A percentile compares a stretch with the other conserved stretches of the same genome.
These are phyloP conservation scores for Microdochium bolleyi DNA, from an alignment of 2,329 filamentous ascomycete genomes.

Conservation along the genomic window DNA sequence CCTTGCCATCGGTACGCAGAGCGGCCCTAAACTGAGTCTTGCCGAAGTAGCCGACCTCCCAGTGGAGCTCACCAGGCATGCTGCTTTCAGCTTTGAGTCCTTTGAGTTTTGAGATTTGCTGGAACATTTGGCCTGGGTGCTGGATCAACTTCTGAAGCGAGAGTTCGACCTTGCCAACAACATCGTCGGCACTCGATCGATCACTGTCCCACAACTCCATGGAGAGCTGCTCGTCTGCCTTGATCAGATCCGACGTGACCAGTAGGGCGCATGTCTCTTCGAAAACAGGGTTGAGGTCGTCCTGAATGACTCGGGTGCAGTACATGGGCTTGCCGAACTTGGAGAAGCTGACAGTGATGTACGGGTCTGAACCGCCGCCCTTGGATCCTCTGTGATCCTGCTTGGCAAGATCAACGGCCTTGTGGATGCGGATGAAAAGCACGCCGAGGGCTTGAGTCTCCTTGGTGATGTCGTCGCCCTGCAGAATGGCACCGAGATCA, in stretches of 20 bases:
- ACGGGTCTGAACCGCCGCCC: constrained; percentile 86
- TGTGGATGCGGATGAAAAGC: constrained; percentile 89
- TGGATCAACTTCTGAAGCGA: constrained; percentile 94
- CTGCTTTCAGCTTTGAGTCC: constrained; percentile 76
- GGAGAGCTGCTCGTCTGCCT: constrained; percentile 85
- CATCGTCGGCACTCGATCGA: constrained; percentile 83
- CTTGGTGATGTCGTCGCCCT: constrained; percentile 87
- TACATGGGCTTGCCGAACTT: constrained; percentile 98
- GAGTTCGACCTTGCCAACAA: constrained; percentile 89
- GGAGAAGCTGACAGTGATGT: constrained; percentile 89
- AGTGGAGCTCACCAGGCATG: constrained; percentile 91
- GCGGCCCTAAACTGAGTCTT: constrained; percentile 84
- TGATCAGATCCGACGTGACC: constrained; percentile 83
- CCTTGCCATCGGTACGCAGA: constrained; percentile 79
- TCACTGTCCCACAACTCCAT: constrained; percentile 97
- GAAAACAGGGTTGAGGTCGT: constrained; percentile 88
- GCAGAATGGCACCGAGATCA: constrained; percentile 82
- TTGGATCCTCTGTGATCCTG: constrained; percentile 77
- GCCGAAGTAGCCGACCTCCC: constrained; percentile 93
- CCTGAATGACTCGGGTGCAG: constrained; percentile 91
- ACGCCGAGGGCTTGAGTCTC: constrained; percentile 79
- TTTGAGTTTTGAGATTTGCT: constrained; percentile 73
- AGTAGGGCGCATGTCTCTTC: constrained; percentile 80
- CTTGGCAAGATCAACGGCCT: constrained; percentile 80
- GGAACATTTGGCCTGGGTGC: constrained; percentile 87